Evolutionary conservation across 1,139 yeast species (phyloP).

Genomic region (Pneumocystis oryctolagi): DNA sequence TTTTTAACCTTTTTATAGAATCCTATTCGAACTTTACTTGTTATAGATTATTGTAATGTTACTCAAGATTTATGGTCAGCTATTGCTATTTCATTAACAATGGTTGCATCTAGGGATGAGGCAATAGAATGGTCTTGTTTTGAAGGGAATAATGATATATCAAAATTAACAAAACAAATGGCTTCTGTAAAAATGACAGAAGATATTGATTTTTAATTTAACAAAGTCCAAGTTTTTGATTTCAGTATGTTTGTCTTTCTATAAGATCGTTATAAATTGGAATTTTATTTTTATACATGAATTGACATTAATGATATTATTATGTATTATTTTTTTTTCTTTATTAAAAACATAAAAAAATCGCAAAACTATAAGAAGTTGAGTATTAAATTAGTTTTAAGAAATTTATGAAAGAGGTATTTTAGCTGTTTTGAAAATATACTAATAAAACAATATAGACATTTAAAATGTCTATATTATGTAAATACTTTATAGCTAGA

Average conservation of each 20-base stretch:
- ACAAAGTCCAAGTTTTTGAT: neutral
- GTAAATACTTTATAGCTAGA: too few relatives aligned
- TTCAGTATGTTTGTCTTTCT: neutral
- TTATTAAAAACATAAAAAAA: neutral
- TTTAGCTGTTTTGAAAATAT: neutral
- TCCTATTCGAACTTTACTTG: slow-evolving; percentile 5
- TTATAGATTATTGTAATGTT: slow-evolving; percentile 4
- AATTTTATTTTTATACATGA: neutral
- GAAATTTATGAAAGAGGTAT: neutral
- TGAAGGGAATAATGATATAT: neutral
- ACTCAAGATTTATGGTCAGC: slow-evolving; percentile 8
- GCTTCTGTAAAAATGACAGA: neutral
- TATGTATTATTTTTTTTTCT: neutral
- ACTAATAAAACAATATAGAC: neutral
- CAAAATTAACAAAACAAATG: neutral
- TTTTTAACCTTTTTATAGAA: neutral
- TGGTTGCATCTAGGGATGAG: slow-evolving; percentile 19
- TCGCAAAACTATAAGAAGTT: neutral
- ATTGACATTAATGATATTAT: neutral
- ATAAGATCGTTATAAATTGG: neutral
- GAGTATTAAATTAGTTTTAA: neutral
- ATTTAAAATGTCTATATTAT: neutral
- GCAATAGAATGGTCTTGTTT: neutral
- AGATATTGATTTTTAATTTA: neutral
- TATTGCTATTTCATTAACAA: slow-evolving; percentile 5